phyloP scores from a whole-genome alignment of 441 rosid genomes.

The Codiaeum variegatum region DNA sequence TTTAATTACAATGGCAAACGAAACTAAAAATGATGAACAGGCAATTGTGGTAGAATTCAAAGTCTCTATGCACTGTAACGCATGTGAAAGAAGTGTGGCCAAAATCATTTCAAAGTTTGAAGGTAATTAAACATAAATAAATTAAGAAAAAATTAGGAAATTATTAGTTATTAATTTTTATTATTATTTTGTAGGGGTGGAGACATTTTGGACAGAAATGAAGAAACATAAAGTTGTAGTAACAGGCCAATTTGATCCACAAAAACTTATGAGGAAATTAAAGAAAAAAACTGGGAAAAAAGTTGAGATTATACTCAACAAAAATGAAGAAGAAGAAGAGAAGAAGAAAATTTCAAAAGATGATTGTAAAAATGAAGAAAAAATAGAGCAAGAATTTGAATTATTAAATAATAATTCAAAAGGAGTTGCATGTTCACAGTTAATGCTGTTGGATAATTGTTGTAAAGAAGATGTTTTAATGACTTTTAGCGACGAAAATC shows the following conservation, averaged over 20 bases:
- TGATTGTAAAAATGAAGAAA: neutral
- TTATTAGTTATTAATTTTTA: neutral
- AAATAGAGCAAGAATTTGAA: neutral
- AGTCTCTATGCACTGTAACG: slow-evolving; percentile 70
- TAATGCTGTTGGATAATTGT: slow-evolving; percentile 18
- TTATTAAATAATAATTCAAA: neutral
- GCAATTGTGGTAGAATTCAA: slow-evolving; percentile 39
- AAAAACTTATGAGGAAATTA: slow-evolving; percentile 57
- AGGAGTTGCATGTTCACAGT: slow-evolving; percentile 9
- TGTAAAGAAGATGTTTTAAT: slow-evolving; percentile 27
- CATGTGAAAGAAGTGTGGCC: slow-evolving; percentile 65
- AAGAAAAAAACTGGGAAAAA: slow-evolving; percentile 62
- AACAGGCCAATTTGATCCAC: slow-evolving; percentile 47
- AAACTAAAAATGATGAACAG: slow-evolving; percentile 21
- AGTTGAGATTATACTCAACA: slow-evolving; percentile 38
- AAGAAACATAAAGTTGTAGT: slow-evolving; percentile 52
- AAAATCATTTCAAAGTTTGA: slow-evolving; percentile 49
- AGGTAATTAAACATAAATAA: slow-evolving; percentile 38
- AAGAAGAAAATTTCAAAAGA: slow-evolving; percentile 3
- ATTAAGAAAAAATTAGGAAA: neutral
- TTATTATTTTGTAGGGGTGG: slow-evolving; percentile 44
- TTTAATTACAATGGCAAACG: slow-evolving; percentile 28
- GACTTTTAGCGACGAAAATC: slow-evolving; percentile 75
- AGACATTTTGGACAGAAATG: slow-evolving; percentile 63
- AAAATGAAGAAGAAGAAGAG: slow-evolving; percentile 25